Evolutionary conservation across 2,329 filamentous ascomycete genomes (phyloP).

Genomic region (Penicillium expansum): DNA sequence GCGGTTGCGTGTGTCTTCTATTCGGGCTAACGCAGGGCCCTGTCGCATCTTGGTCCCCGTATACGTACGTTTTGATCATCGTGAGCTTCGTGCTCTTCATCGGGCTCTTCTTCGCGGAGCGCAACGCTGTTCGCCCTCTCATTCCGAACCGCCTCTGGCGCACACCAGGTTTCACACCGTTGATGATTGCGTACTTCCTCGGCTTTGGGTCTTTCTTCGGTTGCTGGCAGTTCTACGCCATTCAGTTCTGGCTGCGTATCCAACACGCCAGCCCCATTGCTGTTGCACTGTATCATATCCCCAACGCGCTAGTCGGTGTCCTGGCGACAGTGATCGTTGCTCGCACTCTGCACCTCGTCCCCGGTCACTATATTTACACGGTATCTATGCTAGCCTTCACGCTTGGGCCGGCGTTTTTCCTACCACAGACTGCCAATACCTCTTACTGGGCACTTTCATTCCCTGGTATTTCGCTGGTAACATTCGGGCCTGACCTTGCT

Average conservation of each 20-base stretch:
- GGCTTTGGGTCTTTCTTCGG: conserved; percentile 48
- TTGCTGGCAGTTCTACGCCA: conserved; percentile 42
- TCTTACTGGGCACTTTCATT: conserved; percentile 48
- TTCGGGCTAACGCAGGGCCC: conserved; percentile 57
- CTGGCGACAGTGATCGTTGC: conserved; percentile 49
- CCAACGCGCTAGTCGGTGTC: conserved; percentile 47
- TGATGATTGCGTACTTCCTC: conserved; percentile 47
- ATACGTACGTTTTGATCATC: conserved; percentile 49
- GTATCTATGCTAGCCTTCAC: conserved; percentile 45
- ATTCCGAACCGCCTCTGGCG: conserved; percentile 47
- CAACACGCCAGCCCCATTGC: conserved; percentile 42
- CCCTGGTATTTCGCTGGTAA: conserved; percentile 46
- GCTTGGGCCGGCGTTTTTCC: conserved; percentile 41
- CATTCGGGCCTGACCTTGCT: conserved; percentile 49
- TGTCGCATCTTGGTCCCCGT: conserved; percentile 50
- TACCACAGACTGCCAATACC: conserved; percentile 42
- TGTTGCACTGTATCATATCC: conserved; percentile 46
- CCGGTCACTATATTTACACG: conserved; percentile 48
- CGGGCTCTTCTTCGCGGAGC: conserved; percentile 49
- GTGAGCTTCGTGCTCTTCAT: conserved; percentile 48
- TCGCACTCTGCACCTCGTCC: conserved; percentile 46
- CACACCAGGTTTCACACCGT: conserved; percentile 44
- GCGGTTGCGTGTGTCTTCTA: conserved; percentile 54
- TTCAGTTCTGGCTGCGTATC: conserved; percentile 41
- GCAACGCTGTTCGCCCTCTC: conserved; percentile 44